Conservation (phyloP, 208 protist genomes). For the Leishmania turanica region DNA sequence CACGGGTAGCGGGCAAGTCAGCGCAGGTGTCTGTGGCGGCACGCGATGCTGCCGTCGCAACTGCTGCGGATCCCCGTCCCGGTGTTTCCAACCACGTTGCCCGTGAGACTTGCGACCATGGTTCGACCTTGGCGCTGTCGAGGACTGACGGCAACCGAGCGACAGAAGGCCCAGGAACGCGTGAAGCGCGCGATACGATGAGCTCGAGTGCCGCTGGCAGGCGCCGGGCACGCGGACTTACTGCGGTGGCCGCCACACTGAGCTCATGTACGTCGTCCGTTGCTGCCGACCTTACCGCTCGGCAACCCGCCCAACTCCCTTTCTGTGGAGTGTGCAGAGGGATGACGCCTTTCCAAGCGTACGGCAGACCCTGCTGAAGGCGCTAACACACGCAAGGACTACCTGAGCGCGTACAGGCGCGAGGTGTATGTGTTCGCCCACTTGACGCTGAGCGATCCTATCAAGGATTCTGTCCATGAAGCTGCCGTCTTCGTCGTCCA, state of each 20-base stretch:
- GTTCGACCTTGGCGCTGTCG: background rate
- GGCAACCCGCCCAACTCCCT: background rate
- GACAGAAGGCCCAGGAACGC: background rate
- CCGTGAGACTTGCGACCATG: too few relatives aligned
- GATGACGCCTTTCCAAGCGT: background rate
- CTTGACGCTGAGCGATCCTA: constrained; percentile 4
- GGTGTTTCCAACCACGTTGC: too few relatives aligned
- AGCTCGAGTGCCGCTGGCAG: background rate
- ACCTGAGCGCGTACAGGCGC: background rate
- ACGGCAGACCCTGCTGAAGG: background rate
- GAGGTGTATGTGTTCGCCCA: constrained; percentile 4
- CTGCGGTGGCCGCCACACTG: background rate
- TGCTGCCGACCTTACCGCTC: background rate
- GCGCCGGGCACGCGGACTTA: background rate
- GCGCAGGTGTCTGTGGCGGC: background rate
- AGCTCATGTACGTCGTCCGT: background rate
- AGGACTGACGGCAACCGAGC: background rate
- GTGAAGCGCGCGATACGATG: background rate
- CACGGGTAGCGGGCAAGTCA: background rate
- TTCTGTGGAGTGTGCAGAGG: background rate
- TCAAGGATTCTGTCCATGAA: background rate
- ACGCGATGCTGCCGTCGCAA: background rate
- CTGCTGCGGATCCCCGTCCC: background rate
- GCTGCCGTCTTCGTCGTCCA: background rate
- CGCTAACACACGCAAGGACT: constrained; percentile 1